Evolutionary conservation across 495 filamentous ascomycete species (phyloP).

Genomic region (Amniculicola lignicola): DNA sequence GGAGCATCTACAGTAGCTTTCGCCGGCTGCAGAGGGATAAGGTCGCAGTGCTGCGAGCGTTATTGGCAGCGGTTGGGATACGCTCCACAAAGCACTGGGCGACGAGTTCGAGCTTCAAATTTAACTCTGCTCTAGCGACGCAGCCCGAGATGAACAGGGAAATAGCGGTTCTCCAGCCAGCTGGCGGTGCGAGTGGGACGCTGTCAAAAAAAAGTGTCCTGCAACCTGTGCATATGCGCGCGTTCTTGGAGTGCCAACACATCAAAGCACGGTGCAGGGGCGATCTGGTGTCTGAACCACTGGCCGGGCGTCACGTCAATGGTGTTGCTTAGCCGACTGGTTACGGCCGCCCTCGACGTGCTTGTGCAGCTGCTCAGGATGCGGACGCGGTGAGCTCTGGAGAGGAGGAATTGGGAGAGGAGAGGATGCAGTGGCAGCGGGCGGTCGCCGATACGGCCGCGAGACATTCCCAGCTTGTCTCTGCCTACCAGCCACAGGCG

Average conservation of each 20-base stretch:
- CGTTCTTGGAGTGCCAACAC: slow-evolving; percentile 28
- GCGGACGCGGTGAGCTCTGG: slow-evolving; percentile 2
- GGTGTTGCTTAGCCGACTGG: slow-evolving; percentile 18
- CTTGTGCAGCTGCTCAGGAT: slow-evolving; percentile 2
- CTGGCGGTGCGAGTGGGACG: slow-evolving; percentile 20
- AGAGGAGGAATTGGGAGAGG: background rate
- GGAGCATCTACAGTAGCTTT: too few species aligned
- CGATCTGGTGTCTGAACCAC: slow-evolving; percentile 18
- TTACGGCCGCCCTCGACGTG: background rate
- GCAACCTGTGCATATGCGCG: slow-evolving; percentile 30
- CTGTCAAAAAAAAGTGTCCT: slow-evolving; percentile 22
- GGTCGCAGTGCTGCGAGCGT: slow-evolving; percentile 2
- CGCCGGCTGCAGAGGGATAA: slow-evolving; percentile 22
- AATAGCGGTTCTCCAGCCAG: slow-evolving; percentile 21
- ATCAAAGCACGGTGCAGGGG: slow-evolving; percentile 26
- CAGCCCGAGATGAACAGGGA: slow-evolving; percentile 26
- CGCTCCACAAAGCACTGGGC: background rate
- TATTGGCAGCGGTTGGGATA: slow-evolving; percentile 3
- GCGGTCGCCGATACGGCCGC: slow-evolving; percentile 23
- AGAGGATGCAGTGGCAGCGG: background rate
- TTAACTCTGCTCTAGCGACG: slow-evolving; percentile 24
- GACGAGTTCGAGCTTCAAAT: slow-evolving; percentile 9
- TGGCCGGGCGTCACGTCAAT: background rate
- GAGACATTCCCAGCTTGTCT: too few species aligned
- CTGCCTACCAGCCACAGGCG: slow-evolving; percentile 20